Evolutionary conservation across 2,329 filamentous ascomycete species (phyloP), one percentile per base, ranked within the genome.

Genomic region (Magnaporthiopsis poae): DNA sequence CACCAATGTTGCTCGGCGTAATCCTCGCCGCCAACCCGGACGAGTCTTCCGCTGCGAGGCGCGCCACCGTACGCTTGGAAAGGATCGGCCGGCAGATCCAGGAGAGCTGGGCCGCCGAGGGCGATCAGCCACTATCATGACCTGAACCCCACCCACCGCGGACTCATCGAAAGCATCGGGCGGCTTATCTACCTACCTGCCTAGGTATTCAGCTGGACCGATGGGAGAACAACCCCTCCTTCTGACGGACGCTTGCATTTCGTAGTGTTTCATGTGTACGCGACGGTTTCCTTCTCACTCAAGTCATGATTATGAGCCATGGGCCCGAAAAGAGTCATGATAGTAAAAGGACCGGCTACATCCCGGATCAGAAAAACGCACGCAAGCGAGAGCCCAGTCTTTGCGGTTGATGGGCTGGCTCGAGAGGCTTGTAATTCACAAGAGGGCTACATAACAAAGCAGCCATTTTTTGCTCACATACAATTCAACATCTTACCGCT

Each of bases 61-160:
- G 81, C 62, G 83, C 84, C 0, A 82, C 82, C 0, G 79, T 78
- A 0, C 77, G 80, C 66, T 73, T 88, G 13, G 85, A 88, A 75
- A 79, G 78, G 65, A 76, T 86, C 3, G 86, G 82, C 1, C 76
- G 80, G 67, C 80, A 82, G 62, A 81, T 88, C 63, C 86, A 88
- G 72, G 75, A 76, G 33, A 80, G 82, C 68, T 86, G 84, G 83
- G 72, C 74, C 1, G 76, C 76, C 29, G 76, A 79, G 66, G 69
- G 73, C 39, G 39, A 18, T 46, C 46, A 56, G 21, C 21, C 46
- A 56, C 18, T 31, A 31, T 7, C 5, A 7, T 31, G 46, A 56
- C 46, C 21, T 31, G 46, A 56, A 21, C 21, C 46, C 21, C 21
- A 46, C 39, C 15, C 13, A 2, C 12, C 31, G 31, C 11, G 35